Conservation (phyloP, 139 green algal genomes). For the Bryopsis sp. region DNA sequence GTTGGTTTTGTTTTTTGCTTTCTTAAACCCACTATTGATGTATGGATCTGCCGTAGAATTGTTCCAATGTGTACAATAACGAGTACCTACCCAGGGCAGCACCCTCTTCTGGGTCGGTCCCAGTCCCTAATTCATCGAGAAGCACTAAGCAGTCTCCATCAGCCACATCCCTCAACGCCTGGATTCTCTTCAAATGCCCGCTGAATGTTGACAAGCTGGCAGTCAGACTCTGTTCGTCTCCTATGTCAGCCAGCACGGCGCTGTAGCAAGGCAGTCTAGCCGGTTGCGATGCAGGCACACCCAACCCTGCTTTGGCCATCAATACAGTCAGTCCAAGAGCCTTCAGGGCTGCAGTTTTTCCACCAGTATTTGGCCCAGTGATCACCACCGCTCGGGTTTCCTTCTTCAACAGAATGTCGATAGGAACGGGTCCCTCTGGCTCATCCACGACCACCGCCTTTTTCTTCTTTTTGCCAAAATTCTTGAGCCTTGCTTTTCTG, state of each 20-base stretch:
- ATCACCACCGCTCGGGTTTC: constrained; percentile 38
- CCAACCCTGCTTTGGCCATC: constrained; percentile 71
- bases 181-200: constrained; percentile 61
- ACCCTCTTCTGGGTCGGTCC: constrained; percentile 89
- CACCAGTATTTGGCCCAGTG: constrained; percentile 86
- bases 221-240: constrained; percentile 69
- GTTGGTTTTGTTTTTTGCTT: too few species aligned
- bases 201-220: constrained; percentile 91
- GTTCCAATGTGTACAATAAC: background rate
- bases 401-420: background rate
- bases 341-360: constrained; percentile 92
- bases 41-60: too few species aligned
- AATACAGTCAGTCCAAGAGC: constrained; percentile 62
- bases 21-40: too few species aligned
- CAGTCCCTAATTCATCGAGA: constrained; percentile 91
- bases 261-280: constrained; percentile 58
- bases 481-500: too few species aligned
- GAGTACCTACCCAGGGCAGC: constrained; percentile 60
- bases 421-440: constrained; percentile 3
- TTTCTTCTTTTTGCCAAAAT: too few species aligned
- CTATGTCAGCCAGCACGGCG: constrained; percentile 84
- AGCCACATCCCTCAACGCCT: constrained; percentile 53
- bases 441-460: too few species aligned
- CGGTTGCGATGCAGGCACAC: constrained; percentile 57
- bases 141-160: constrained; percentile 73